Base-by-base conservation (phyloP, 805 yeast species). In the Saccharomycopsis schoenii region DNA sequence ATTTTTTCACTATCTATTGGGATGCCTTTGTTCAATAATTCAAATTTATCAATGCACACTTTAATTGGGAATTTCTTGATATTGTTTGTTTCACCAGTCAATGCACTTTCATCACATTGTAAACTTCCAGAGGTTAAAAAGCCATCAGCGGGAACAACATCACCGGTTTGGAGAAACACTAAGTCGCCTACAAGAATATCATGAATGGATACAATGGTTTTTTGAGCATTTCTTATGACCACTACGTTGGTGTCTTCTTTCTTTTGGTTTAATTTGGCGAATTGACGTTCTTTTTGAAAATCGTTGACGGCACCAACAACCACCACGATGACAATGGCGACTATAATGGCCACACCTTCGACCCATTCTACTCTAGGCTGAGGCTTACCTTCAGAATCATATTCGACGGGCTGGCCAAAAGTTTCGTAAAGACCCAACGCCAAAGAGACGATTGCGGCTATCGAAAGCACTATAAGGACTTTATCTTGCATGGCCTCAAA, bases 261-360 rank as follows among this genome's bases (percentile, higher is more conserved):
- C 72, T 92, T 89, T 39, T 90, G 83, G 72, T 93, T 92, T 65
- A 94, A 80, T 66, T 84, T 86, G 58, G 89, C 88, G 73, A 94
- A 94, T 71, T 94, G 99, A 15, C 90, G 76, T 71, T 94, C 99
- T 72, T 96, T 96, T 71, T 94, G 97, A 76, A 88, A 94, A 74
- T 94, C 99, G 72, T 94, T 94, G n/a, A 83, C 86, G 1, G 97
- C 94, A 57, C 97, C 96, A 14, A 96, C 99, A 1, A 89, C 66
- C 4, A 93, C 97, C 40, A 94, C 98, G 62, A 94, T 93, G 4
- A 83, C 68, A 25, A 94, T 88, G 21, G 99, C 99, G 3, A 87
- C 87, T 67, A 94, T 82, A 70, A 94, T 94, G 50, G 99, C 99
- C 43, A 92, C 96, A 67, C 99, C 99, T 76, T 94, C 99, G 56